Conservation (phyloP, 1,139 yeast species). For the Magnusiomyces paraingens region DNA sequence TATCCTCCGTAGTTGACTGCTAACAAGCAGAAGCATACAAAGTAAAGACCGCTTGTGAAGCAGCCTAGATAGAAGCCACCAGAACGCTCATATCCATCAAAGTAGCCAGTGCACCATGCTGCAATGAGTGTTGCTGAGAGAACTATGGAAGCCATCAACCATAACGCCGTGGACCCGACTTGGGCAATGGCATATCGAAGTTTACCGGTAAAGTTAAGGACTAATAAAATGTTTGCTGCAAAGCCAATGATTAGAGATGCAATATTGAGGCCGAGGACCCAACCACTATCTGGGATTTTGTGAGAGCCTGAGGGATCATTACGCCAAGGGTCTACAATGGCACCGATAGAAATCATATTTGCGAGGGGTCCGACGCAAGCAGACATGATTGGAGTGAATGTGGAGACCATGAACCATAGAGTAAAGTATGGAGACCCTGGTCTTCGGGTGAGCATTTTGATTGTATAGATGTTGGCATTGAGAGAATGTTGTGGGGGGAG, state of each 20-base stretch:
- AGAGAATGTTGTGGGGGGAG: not conserved
- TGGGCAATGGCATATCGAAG: conserved; percentile 56
- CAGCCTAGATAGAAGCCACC: conserved; percentile 78
- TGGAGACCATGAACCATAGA: conserved; percentile 55
- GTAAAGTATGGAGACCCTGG: conserved; percentile 1
- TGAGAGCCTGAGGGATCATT: conserved; percentile 14
- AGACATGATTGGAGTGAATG: conserved; percentile 63
- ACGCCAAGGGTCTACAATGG: conserved; percentile 70
- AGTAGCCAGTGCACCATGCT: conserved; percentile 29
- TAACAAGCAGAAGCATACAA: conserved; percentile 47
- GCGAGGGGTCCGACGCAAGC: conserved; percentile 77
- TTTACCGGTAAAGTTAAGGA: conserved; percentile 58
- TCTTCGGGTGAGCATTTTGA: not conserved
- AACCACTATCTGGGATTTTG: conserved; percentile 32
- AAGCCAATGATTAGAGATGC: conserved; percentile 59
- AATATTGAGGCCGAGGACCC: conserved; percentile 51
- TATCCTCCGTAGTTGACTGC: conserved; percentile 58
- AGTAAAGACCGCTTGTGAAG: conserved; percentile 55
- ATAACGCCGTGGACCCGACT: conserved; percentile 52
- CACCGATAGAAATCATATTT: conserved; percentile 63
- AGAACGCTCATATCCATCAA: conserved; percentile 29
- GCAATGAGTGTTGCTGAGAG: conserved; percentile 47
- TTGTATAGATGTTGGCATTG: not conserved
- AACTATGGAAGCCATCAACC: conserved; percentile 48
- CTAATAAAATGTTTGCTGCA: conserved; percentile 55